phyloP scores from a whole-genome alignment of 331 rosid species.

The Acacia pycnantha region DNA sequence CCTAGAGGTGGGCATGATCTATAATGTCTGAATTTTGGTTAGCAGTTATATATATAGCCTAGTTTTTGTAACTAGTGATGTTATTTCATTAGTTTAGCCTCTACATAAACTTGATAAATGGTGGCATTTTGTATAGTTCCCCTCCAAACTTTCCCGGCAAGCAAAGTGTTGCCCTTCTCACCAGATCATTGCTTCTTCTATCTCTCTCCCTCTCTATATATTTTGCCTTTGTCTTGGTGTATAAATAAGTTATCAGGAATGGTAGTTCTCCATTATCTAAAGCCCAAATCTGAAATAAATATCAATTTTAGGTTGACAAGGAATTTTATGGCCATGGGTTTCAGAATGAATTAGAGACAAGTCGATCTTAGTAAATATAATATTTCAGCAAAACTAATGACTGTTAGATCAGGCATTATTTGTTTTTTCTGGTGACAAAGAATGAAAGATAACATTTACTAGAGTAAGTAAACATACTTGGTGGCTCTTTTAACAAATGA shows the following conservation, averaged over 20 bases:
- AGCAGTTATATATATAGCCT: constrained; percentile 30
- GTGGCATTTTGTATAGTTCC: constrained; percentile 46
- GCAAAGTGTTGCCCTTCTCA: constrained; percentile 26
- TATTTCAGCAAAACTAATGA: too few relatives aligned
- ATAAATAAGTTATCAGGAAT: constrained; percentile 39
- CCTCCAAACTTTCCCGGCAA: constrained; percentile 33
- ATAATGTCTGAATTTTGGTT: constrained; percentile 60
- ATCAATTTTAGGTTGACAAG: constrained; percentile 3
- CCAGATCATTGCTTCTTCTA: neutral
- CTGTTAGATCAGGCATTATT: neutral
- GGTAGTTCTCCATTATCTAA: constrained; percentile 16
- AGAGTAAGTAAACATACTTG: neutral
- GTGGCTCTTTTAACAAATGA: neutral
- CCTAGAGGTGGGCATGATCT: constrained; percentile 94
- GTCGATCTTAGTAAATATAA: too few relatives aligned
- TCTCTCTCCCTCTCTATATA: neutral
- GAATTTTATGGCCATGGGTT: neutral
- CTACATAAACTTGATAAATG: constrained; percentile 45
- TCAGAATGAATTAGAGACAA: neutral
- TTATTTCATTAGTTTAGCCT: constrained; percentile 28
- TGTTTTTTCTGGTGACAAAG: neutral
- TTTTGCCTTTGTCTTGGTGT: neutral
- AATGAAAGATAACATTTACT: neutral
- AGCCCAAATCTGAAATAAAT: constrained; percentile 20
- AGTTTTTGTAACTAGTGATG: constrained; percentile 48